A percentile compares a stretch with the other conserved stretches of the same genome.
Conservation (phyloP, 352 stramenopile species). For the Sclerospora graminicola region DNA sequence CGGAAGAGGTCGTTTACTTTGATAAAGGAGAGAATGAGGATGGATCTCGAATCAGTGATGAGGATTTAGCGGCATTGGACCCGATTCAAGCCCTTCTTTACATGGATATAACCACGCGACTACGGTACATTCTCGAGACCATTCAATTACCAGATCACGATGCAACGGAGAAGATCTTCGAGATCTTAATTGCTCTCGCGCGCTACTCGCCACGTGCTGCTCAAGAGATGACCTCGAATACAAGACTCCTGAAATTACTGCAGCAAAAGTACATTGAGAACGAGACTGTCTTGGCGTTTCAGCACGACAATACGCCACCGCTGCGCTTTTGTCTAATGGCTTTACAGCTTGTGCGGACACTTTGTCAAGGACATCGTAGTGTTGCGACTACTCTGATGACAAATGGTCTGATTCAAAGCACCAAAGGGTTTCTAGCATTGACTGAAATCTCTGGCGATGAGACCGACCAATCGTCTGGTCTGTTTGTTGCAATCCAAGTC, state of each 20-base stretch:
- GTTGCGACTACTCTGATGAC: slow-evolving; percentile 27
- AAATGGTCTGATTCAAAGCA: slow-evolving; percentile 43
- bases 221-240: slow-evolving; percentile 35
- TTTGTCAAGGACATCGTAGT: slow-evolving; percentile 41
- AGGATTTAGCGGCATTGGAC: slow-evolving; percentile 40
- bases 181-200: slow-evolving; percentile 37
- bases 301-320: slow-evolving; percentile 16
- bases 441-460: slow-evolving; percentile 15
- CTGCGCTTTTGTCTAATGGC: slow-evolving; percentile 31
- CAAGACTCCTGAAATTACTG: slow-evolving; percentile 29
- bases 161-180: slow-evolving; percentile 40
- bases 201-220: slow-evolving; percentile 39
- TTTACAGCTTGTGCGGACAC: slow-evolving; percentile 28
- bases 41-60: slow-evolving; percentile 30
- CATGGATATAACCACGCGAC: slow-evolving; percentile 42
- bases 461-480: slow-evolving; percentile 7
- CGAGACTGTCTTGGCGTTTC: slow-evolving; percentile 29
- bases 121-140: slow-evolving; percentile 41
- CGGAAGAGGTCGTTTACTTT: slow-evolving; percentile 41
- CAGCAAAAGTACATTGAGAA: slow-evolving; percentile 45
- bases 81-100: slow-evolving; percentile 45
- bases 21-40: slow-evolving; percentile 31
- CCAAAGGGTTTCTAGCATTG: slow-evolving; percentile 44
- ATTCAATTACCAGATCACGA: slow-evolving; percentile 34
- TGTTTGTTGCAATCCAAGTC: slow-evolving; percentile 32